Base-by-base conservation (phyloP, 768 basidiomycete species). In the Leccinum subgranulosum region DNA sequence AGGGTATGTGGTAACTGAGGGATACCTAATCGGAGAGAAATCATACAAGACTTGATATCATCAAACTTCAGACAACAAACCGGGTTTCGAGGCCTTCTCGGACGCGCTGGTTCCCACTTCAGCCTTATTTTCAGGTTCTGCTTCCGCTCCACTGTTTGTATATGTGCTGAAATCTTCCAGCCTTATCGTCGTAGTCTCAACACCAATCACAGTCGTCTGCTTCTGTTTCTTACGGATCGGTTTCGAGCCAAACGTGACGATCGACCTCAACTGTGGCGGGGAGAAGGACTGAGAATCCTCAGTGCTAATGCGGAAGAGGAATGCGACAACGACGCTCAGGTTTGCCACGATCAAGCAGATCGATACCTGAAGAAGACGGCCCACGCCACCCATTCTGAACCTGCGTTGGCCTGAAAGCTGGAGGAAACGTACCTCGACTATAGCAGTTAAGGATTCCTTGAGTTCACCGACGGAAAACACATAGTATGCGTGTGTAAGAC, bases 261-360 rank as follows among this genome's bases (percentile, higher is more conserved):
- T 49, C 8, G 49, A 49, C 3, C 19, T 29, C n/a, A 49, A 7
- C 4, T 49, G 28, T 7, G 9, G 49, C 27, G 49, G 49, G 17
- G 49, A 17, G 25, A 29, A 49, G 10, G 28, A 29, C 28, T 15
- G 28, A n/a, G 43, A 19, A 6, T 57, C 56, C 19, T 57, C 56
- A 2, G 56, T 25, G 7, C 45, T 45, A 27, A 57, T 57, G 56
- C 56, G 56, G 51, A 57, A 57, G 50, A 57, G 33, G 45, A 57
- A 45, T 9, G 56, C 56, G 8, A 52, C 43, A 25, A 57, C 56
- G 6, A 57, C 45, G 45, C 45, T 46, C 21, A 46, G 23, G 23
- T 46, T 46, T 46, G 45, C 45, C 23, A 46, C 45, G 7, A 57
- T 57, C 56, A 57, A 52, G 25, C 50, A 51, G 3, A 47, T 4